Evolutionary conservation across 208 protist genomes (phyloP), one percentile per base, ranked within the genome.

Genomic region (Angomonas deanei): DNA sequence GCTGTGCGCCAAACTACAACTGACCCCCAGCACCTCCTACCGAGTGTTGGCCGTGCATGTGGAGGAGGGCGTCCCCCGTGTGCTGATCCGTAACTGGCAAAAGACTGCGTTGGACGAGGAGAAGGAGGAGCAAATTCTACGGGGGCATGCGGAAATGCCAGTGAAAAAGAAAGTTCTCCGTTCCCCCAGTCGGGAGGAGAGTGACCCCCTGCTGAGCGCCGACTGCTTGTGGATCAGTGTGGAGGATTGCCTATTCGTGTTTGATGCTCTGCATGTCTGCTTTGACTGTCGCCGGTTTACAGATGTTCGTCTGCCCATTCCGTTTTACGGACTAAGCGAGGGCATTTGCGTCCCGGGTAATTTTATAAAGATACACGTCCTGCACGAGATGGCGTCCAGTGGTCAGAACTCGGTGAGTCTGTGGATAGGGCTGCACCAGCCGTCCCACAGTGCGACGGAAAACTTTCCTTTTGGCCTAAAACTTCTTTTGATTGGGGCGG

Each of bases 351-450:
- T 74, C 19, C 75, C 82, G 23, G 23, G 27, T 24, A 66, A 76
- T 49, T 31, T 88, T 15, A 39, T 84, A 1, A 70, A 72, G 13
- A 69, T 88, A 3, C 42, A 50, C 42, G 13, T 50, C n/a, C n/a
- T n/a, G n/a, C n/a, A 50, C 42, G 42, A n/a, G 42, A 50, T 10
- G 23, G 15, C 19, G 3, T 5, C 50, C 8, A 1, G 15, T n/a
- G n/a, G n/a, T n/a, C 8, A 27, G 23, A 23, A 1, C 21, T 56
- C 73, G 0, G 72, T 74, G 31, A 69, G 78, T 2, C 71, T 88
- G 31, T 88, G 82, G 82, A 77, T 88, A 26, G 82, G 82, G n/a
- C 53, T 88, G 33, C 72, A 88, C 38, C 78, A 88, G 48, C 82
- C 82, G 0, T 28, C 31, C 49, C 30, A 24, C 52, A 47, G 23